phyloP scores from a whole-genome alignment of 78 protist genomes.

The Mastigamoeba balamuthi region DNA sequence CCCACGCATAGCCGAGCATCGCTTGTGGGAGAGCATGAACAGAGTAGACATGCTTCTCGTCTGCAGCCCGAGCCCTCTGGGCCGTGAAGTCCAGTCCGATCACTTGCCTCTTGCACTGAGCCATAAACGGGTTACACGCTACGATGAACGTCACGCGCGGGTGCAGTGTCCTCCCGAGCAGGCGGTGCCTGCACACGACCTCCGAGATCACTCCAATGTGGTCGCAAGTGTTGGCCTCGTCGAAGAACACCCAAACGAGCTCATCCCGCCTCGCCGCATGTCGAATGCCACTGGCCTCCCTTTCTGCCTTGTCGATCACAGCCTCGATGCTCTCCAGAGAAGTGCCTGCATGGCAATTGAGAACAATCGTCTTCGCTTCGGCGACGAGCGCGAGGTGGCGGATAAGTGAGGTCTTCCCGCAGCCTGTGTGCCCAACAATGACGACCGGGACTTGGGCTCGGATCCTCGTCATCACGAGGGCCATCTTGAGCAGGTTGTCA shows the following conservation, averaged over 20 bases:
- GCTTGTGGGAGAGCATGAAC: conserved; percentile 39
- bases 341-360: conserved; percentile 37
- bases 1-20: conserved; percentile 21
- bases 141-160: conserved; percentile 8
- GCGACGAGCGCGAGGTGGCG: not conserved
- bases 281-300: not conserved
- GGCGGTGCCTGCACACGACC: conserved; percentile 5
- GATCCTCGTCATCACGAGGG: not conserved
- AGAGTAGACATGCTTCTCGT: conserved; percentile 18
- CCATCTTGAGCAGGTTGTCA: conserved; percentile 43
- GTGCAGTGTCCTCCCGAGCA: conserved; percentile 1
- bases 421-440: conserved; percentile 48
- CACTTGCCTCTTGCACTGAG: not conserved
- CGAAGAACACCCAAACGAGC: conserved; percentile 24
- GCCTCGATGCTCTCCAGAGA: conserved; percentile 4
- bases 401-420: conserved; percentile 39
- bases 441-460: conserved; percentile 31
- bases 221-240: conserved; percentile 48
- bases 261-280: not conserved
- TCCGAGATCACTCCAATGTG: conserved; percentile 31
- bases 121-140: conserved; percentile 54
- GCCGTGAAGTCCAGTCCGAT: not conserved
- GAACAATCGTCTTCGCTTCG: not conserved
- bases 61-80: not conserved
- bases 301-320: not conserved